Evolutionary conservation across 176 grass and related monocot genomes (phyloP), one percentile per base, ranked within the genome.

Genomic region (Musa beccarii): DNA sequence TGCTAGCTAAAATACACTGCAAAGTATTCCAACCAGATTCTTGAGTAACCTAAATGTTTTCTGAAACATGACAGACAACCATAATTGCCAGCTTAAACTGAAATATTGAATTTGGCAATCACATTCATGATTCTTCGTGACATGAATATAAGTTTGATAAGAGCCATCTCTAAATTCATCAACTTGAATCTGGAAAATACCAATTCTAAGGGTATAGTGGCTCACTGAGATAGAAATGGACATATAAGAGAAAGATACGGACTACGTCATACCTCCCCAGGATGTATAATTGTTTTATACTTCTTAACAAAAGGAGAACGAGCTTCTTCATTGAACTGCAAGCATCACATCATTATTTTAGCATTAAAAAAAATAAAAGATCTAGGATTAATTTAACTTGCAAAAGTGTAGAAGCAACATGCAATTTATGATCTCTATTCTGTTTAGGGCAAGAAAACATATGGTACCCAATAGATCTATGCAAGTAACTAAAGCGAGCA

Each of bases 271-370:
- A 98, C 95, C 86, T 99, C 89, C 49, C 96, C 96, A n/a, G 96
- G 96, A 88, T 99, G 96, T 80, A 99, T 84, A n/a, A 99, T 90
- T 67, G 88, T 99, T 78, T 95, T 99, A 57, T 81, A 99, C 83
- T 92, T 92, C 69, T 89, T 92, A 10, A 99, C 86, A 86, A 92
- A 92, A 71, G 96, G 95, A 5, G 95, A 99, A 10, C 81, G 82
- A 19, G 91, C 81, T 89, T 99, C 88, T 79, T 89, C 95, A 17
- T 92, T 87, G 74, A 99, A 92, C 95, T 94, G 85, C 82, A 65
- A 70, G 17, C 7, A 51, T 20, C 22, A 66, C 4, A 43, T n/a
- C 49, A 51, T 21, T 70, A 6, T 43, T 43, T 43, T 51, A 70
- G 68, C 43, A 70, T 14, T 6, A 52, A 20, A 51, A 51, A 8